Base-by-base conservation (phyloP, 495 filamentous ascomycete species). In the Penicillium robsamsonii region DNA sequence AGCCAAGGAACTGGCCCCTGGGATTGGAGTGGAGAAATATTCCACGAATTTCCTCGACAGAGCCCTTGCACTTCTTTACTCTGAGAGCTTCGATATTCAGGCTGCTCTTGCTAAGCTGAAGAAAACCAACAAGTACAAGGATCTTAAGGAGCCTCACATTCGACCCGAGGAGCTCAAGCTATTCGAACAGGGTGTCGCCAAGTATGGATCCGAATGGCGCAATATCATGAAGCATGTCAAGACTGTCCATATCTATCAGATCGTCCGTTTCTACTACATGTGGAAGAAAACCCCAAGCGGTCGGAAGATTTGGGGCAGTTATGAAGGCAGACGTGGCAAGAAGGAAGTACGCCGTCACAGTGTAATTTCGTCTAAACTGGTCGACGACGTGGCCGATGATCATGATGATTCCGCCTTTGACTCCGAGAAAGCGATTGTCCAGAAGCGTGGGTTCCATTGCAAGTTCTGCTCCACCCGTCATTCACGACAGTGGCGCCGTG, bases 351-450 rank as follows among this genome's bases (percentile, higher is more conserved):
- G 81, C 58, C 73, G 79, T 24, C 69, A 71, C 50, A 82, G 81
- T 30, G 79, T 86, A 43, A 81, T 85, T 22, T 55, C 58, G 6
- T 64, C 66, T 8, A 91, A 91, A 65, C 74, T 97, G 20, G 82
- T 92, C 50, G 92, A 97, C 56, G 92, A 97, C 65, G 87, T 97
- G 55, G 92, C 95, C 20, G 88, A 97, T 68, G 90, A 93, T 52
- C 80, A 87, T 22, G 94, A 99, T 58, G 94, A 99, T 70, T 99
- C 94, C 6, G 93, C 95, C 8, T 99, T 97, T 59, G 95, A 97
- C 65, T 87, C 85, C 46, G 87, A 87, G 11, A 99, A 97, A 75
- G 93, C 93, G 2, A 70, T 71, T 3, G 76, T 82, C 25, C 84
- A 83, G 66, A 96, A 94, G 70, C 86, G 86, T 58, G 83, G 82